phyloP scores from a whole-genome alignment of 164 flowering plant species.

The Sedum album region DNA sequence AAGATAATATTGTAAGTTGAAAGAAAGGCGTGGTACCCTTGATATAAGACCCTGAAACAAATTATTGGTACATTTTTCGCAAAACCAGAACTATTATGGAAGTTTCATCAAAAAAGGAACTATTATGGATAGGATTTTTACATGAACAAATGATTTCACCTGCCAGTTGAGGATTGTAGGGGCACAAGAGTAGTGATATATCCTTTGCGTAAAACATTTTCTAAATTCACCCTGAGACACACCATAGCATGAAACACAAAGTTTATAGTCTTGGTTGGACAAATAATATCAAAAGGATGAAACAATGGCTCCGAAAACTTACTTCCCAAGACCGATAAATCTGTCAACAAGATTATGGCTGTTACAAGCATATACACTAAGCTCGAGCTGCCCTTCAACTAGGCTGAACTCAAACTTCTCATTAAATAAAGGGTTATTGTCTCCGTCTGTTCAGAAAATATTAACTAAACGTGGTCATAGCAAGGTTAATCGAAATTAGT shows the following conservation, averaged over 20 bases:
- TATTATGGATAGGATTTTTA: neutral
- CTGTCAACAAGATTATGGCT: slow-evolving; percentile 72
- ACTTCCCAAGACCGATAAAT: slow-evolving; percentile 81
- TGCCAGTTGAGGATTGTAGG: neutral
- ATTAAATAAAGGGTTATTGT: slow-evolving; percentile 65
- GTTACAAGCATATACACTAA: slow-evolving; percentile 65
- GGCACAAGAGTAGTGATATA: neutral
- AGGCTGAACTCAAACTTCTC: slow-evolving; percentile 64
- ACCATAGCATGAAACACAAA: neutral
- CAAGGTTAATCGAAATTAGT: neutral
- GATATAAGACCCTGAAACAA: too few relatives aligned
- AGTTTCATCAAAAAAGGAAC: too few relatives aligned
- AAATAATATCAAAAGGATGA: too few relatives aligned
- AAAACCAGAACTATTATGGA: too few relatives aligned
- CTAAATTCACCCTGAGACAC: slow-evolving; percentile 10
- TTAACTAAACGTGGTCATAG: too few relatives aligned
- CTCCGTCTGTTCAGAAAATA: slow-evolving; percentile 48
- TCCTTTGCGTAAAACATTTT: neutral
- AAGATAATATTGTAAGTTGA: too few relatives aligned
- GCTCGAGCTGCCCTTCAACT: slow-evolving; percentile 67
- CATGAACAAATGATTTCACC: neutral
- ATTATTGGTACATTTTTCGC: too few relatives aligned
- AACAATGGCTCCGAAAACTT: neutral
- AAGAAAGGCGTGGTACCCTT: too few relatives aligned
- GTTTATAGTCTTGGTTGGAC: neutral